Evolutionary conservation across 2,329 filamentous ascomycete genomes (phyloP).

Genomic region (Colletotrichum somersetense): DNA sequence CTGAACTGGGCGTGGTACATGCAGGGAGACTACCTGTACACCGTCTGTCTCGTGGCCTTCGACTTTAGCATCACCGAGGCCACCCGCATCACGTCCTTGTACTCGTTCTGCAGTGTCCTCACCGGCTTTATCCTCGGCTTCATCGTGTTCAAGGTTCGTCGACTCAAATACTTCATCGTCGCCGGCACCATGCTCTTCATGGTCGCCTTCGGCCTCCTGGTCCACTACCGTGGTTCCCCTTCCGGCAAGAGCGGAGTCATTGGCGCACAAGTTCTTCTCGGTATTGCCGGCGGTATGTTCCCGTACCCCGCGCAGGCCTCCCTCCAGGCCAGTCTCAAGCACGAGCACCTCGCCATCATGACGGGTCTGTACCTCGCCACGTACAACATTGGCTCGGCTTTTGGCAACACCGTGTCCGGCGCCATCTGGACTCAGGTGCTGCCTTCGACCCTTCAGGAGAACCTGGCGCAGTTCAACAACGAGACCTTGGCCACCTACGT

Average conservation of each 20-base stretch:
- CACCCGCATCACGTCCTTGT: constrained; percentile 71
- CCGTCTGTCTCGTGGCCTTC: constrained; percentile 72
- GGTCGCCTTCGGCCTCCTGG: constrained; percentile 75
- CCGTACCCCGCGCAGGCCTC: constrained; percentile 62
- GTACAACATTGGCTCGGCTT: constrained; percentile 73
- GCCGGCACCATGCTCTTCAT: constrained; percentile 70
- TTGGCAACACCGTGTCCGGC: constrained; percentile 71
- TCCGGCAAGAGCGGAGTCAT: constrained; percentile 68
- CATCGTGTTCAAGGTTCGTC: constrained; percentile 68
- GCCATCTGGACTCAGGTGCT: constrained; percentile 73
- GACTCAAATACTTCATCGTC: constrained; percentile 74
- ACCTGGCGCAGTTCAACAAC: constrained; percentile 50
- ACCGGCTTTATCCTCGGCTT: constrained; percentile 68
- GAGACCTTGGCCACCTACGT: constrained; percentile 52
- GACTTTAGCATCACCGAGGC: constrained; percentile 68
- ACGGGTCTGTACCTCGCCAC: constrained; percentile 72
- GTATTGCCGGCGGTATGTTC: constrained; percentile 74
- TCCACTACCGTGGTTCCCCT: constrained; percentile 70
- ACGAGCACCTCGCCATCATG: constrained; percentile 71
- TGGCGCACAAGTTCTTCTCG: constrained; percentile 72
- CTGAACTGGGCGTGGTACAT: constrained; percentile 72
- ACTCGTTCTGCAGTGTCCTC: constrained; percentile 69
- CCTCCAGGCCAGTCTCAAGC: constrained; percentile 56
- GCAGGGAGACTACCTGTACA: constrained; percentile 75
- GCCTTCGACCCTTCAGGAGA: constrained; percentile 56